phyloP scores from a whole-genome alignment of 345 rosid genomes.

The Diplotaxis tenuifolia region DNA sequence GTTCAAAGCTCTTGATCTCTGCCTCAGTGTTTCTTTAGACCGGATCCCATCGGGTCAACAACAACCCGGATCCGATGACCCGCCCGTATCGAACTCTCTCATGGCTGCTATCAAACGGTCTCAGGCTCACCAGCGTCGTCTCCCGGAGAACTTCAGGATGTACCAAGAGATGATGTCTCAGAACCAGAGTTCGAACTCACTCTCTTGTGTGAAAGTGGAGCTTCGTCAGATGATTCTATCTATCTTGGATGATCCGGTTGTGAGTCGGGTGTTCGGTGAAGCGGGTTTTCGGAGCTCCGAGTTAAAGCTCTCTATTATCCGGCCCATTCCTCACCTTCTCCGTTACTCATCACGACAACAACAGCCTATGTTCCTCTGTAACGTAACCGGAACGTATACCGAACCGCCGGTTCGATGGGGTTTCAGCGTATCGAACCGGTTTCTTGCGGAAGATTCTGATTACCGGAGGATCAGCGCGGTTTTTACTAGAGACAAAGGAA shows the following conservation, averaged over 20 bases:
- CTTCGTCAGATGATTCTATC: slow-evolving; percentile 69
- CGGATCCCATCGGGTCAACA: slow-evolving; percentile 75
- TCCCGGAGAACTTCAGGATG: slow-evolving; percentile 77
- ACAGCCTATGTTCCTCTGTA: slow-evolving; percentile 60
- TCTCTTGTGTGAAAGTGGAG: slow-evolving; percentile 73
- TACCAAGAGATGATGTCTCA: slow-evolving; percentile 57
- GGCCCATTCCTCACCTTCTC: slow-evolving; percentile 68
- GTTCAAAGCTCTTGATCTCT: slow-evolving; percentile 82
- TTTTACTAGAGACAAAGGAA: slow-evolving; percentile 45
- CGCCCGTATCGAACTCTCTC: slow-evolving; percentile 79
- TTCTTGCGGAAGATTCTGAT: slow-evolving; percentile 51
- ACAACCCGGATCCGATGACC: slow-evolving; percentile 50
- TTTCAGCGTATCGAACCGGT: slow-evolving; percentile 41
- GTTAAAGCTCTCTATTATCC: slow-evolving; percentile 72
- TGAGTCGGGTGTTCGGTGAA: slow-evolving; percentile 84
- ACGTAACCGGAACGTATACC: slow-evolving; percentile 38
- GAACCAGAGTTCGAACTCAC: slow-evolving; percentile 22
- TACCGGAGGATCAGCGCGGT: slow-evolving; percentile 57
- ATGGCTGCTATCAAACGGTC: slow-evolving; percentile 98
- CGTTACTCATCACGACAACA: slow-evolving; percentile 43
- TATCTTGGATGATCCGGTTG: slow-evolving; percentile 88
- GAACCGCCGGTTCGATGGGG: slow-evolving; percentile 44
- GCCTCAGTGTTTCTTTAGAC: slow-evolving; percentile 76
- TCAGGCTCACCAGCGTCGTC: slow-evolving; percentile 85
- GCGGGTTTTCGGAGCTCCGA: slow-evolving; percentile 90